Percentiles rank a stretch among this genome's conserved stretches.
Conservation (phyloP, 2,329 filamentous ascomycete species). For the Gnomoniopsis sp. region DNA sequence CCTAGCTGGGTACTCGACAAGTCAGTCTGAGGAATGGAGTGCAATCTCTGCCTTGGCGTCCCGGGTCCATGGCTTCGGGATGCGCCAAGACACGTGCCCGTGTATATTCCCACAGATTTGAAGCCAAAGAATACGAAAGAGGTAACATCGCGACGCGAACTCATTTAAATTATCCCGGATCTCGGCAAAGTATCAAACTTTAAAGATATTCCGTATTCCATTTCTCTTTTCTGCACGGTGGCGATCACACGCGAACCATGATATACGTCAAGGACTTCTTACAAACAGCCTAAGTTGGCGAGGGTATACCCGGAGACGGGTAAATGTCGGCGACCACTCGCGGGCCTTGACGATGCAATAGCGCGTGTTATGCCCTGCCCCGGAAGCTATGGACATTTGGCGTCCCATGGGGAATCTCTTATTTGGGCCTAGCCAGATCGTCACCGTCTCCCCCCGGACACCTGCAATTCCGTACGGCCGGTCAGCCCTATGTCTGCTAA, state of each 20-base stretch:
- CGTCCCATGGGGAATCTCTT: neutral
- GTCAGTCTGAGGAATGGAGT: neutral
- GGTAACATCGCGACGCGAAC: neutral
- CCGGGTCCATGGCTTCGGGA: neutral
- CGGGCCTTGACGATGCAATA: neutral
- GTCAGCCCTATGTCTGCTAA: neutral
- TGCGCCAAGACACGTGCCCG: neutral
- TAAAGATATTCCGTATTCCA: too few species aligned
- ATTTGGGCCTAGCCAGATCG: neutral
- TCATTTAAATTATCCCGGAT: neutral
- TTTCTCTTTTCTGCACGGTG: neutral
- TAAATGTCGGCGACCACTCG: slow-evolving; percentile 5
- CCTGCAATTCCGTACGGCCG: neutral
- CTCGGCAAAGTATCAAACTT: neutral
- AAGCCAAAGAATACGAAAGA: neutral
- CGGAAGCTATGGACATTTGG: neutral
- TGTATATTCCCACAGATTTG: neutral
- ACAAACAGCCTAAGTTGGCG: slow-evolving; percentile 4
- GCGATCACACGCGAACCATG: neutral
- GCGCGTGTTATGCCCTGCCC: neutral
- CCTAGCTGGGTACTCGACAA: neutral
- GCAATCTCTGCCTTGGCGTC: neutral
- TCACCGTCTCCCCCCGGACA: neutral
- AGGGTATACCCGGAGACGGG: neutral
- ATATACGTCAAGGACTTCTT: neutral